Percentiles rank a stretch among this genome's conserved stretches.
Evolutionary conservation across 257 asterid species (phyloP).

Genomic region (Orobanche coerulescens): DNA sequence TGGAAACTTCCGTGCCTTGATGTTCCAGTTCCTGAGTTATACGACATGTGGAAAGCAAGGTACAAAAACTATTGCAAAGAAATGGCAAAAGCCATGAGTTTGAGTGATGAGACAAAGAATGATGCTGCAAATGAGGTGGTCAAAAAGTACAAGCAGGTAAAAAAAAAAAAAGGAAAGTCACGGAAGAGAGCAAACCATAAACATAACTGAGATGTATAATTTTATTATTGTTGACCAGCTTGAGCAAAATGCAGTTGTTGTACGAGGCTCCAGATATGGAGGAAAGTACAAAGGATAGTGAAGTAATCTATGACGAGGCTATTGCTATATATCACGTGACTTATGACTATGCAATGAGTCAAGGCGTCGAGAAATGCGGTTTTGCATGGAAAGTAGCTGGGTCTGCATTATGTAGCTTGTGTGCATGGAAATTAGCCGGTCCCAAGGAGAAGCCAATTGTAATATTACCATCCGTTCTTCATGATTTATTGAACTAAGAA

Average conservation of each 20-base stretch:
- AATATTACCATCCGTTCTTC: slow-evolving; percentile 41
- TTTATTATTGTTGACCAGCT: slow-evolving; percentile 5
- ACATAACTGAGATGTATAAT: not conserved
- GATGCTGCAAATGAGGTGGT: slow-evolving; percentile 48
- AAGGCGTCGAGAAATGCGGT: slow-evolving; percentile 31
- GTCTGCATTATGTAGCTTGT: slow-evolving; percentile 41
- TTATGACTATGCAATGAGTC: slow-evolving; percentile 33
- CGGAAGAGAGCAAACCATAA: not conserved
- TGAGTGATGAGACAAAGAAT: slow-evolving; percentile 27
- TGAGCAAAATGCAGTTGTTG: slow-evolving; percentile 38
- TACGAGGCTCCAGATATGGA: slow-evolving; percentile 57
- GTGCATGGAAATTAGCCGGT: slow-evolving; percentile 31
- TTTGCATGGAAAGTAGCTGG: slow-evolving; percentile 85
- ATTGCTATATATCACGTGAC: slow-evolving; percentile 50
- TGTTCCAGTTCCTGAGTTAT: slow-evolving; percentile 21
- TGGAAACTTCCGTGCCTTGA: slow-evolving; percentile 47
- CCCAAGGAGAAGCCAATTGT: slow-evolving; percentile 31
- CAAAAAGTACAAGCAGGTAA: slow-evolving; percentile 58
- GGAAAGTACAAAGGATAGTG: slow-evolving; percentile 30
- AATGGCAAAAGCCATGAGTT: slow-evolving; percentile 35
- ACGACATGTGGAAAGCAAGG: slow-evolving; percentile 33
- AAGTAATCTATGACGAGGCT: slow-evolving; percentile 43
- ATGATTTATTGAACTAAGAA: slow-evolving; percentile 33
- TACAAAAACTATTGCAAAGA: slow-evolving; percentile 41
- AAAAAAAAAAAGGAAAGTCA: not conserved